A percentile compares a stretch with the other conserved stretches of the same genome.
Evolutionary conservation across 306 rosid species (phyloP).

Genomic region (Castanea mollissima): DNA sequence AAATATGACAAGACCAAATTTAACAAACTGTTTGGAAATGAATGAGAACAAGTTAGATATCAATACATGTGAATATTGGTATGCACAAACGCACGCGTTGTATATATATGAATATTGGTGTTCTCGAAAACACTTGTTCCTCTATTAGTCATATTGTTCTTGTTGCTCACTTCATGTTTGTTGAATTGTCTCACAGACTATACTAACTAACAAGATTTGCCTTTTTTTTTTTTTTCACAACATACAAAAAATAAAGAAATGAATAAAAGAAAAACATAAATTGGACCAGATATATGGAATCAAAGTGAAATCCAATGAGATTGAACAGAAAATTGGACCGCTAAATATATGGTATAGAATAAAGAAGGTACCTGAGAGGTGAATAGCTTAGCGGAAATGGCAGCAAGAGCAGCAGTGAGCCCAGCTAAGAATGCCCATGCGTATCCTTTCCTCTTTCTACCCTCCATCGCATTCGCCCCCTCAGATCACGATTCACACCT

Average conservation of each 20-base stretch:
- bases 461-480: slow-evolving; percentile 20
- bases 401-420: slow-evolving; percentile 56
- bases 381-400: slow-evolving; percentile 58
- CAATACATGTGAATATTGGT: background rate
- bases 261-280: too few species aligned
- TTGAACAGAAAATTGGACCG: background rate
- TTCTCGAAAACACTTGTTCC: too few species aligned
- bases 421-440: slow-evolving; percentile 63
- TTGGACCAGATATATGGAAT: background rate
- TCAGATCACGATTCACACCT: background rate
- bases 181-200: background rate
- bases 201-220: background rate
- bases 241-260: too few species aligned
- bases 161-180: background rate
- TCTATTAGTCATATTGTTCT: background rate
- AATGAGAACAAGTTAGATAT: background rate
- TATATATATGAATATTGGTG: too few species aligned
- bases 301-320: background rate
- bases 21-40: slow-evolving; percentile 44
- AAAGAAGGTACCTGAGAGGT: slow-evolving; percentile 32
- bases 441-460: slow-evolving; percentile 35
- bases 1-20: slow-evolving; percentile 50
- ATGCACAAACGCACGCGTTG: too few species aligned
- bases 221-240: too few species aligned
- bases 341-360: background rate